Evolutionary conservation across 108 stramenopile genomes (phyloP).

Genomic region (Cylindrotheca closterium): DNA sequence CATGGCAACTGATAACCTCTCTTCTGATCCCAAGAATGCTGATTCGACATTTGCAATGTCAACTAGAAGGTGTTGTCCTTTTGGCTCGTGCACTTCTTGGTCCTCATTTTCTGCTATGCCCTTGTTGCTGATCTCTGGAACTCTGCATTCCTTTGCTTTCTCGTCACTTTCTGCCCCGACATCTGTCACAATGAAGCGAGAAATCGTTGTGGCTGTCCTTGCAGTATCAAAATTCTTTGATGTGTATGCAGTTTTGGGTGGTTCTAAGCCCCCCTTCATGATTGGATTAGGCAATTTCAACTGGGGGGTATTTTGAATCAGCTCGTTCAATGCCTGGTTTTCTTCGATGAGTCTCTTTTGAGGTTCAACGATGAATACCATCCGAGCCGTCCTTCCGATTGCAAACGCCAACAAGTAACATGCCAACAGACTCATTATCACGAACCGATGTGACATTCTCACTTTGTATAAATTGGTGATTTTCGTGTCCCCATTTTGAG

Average conservation of each 20-base stretch:
- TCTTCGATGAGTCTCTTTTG: neutral
- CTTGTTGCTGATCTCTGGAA: neutral
- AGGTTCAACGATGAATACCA: slow-evolving; percentile 28
- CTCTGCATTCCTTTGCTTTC: neutral
- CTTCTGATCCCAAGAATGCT: slow-evolving; percentile 68
- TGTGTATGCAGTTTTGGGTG: slow-evolving; percentile 58
- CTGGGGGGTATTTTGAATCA: neutral
- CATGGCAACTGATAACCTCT: slow-evolving; percentile 59
- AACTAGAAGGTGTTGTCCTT: slow-evolving; percentile 77
- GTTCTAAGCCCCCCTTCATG: slow-evolving; percentile 40
- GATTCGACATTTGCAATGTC: slow-evolving; percentile 75
- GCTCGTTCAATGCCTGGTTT: neutral
- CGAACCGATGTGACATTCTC: slow-evolving; percentile 35
- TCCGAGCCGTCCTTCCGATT: slow-evolving; percentile 48
- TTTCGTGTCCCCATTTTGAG: too few relatives aligned
- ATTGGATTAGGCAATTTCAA: slow-evolving; percentile 32
- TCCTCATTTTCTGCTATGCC: slow-evolving; percentile 13
- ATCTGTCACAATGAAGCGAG: slow-evolving; percentile 29
- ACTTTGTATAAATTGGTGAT: too few relatives aligned
- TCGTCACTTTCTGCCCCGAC: neutral
- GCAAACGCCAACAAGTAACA: slow-evolving; percentile 42
- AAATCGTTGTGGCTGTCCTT: slow-evolving; percentile 14
- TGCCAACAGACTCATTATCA: slow-evolving; percentile 33
- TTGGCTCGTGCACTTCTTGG: slow-evolving; percentile 53
- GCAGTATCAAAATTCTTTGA: slow-evolving; percentile 57